Evolutionary conservation across 108 stramenopile genomes (phyloP), one percentile per base, ranked within the genome.

Genomic region (Bacterosira constricta): DNA sequence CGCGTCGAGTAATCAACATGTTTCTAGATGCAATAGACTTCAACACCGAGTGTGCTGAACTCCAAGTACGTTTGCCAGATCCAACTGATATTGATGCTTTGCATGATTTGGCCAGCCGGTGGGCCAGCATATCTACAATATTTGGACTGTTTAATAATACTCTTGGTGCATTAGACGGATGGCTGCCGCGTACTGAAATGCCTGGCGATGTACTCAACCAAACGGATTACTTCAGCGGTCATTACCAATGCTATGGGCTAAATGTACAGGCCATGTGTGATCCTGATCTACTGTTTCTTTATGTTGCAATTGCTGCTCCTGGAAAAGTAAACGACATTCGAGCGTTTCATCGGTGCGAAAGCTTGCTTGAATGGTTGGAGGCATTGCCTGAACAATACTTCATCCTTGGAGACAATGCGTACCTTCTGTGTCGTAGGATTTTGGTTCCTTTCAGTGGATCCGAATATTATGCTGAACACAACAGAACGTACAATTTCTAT

Each of bases 401-500:
- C 31, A 3, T 70, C 30, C 32, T 27, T 10, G 66, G 49, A 3
- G 75, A 69, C 21, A 53, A 23, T 29, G 67, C 67, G 7, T 71
- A 70, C 37, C 7, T 11, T 4, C 17, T 31, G 6, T 39, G 18
- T 3, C 49, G 50, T 27, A 37, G 54, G 25, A 4, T 77, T 0
- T 5, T 70, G 18, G 63, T 45, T 26, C 68, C 76, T 12, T 70
- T 70, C 34, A 34, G 27, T 17, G 60, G 61, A 17, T 26, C 59
- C 23, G 42, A 77, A 7, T 21, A 51, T n/a, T 20, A 17, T 38
- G 61, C 63, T 15, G 50, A 21, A 39, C 2, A 7, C 15, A 63
- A 78, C 5, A 29, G 63, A 12, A 30, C 54, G 1, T 71, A 47
- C 69, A 78, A 78, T 37, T 78, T 78, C 49, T 57, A 49, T 42